Percentiles rank a stretch among this genome's conserved stretches.
Conservation (phyloP, 2,329 filamentous ascomycete species). For the Cytospora chrysosperma region DNA sequence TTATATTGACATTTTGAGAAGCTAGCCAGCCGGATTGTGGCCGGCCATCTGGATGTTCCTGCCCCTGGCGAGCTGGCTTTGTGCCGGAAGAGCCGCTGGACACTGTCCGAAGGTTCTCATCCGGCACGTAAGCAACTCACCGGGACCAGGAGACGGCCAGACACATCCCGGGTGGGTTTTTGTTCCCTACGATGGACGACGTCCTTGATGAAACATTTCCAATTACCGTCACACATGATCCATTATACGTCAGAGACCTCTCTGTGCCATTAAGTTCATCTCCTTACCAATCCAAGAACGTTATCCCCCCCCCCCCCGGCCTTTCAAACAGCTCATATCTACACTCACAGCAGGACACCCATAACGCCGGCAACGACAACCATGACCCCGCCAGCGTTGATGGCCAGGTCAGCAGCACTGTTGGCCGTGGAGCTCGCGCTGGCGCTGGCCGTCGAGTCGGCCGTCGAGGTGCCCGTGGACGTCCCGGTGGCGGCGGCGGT, state of each 20-base stretch:
- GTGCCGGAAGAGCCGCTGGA: no score
- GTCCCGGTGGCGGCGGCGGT: conserved; percentile 12
- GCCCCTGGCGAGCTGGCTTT: no score
- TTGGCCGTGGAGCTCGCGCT: conserved; percentile 17
- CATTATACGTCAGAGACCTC: not conserved
- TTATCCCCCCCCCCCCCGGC: not conserved
- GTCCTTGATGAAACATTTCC: not conserved
- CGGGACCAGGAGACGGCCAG: no score
- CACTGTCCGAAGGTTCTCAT: no score
- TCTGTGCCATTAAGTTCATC: no score
- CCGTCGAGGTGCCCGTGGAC: conserved; percentile 21
- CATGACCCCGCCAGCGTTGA: conserved; percentile 34
- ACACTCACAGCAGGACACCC: conserved; percentile 32
- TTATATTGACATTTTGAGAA: no score
- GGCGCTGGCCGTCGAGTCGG: conserved; percentile 4
- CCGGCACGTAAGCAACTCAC: no score
- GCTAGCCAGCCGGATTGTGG: no score
- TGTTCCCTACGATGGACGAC: no score
- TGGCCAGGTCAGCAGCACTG: conserved; percentile 15
- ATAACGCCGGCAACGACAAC: conserved; percentile 35
- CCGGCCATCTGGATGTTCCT: no score
- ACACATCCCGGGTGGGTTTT: no score
- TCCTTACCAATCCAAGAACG: not conserved
- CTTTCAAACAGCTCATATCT: not conserved
- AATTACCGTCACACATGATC: not conserved